phyloP scores from a whole-genome alignment of 352 stramenopile species.

The Pythium guiyangense region DNA sequence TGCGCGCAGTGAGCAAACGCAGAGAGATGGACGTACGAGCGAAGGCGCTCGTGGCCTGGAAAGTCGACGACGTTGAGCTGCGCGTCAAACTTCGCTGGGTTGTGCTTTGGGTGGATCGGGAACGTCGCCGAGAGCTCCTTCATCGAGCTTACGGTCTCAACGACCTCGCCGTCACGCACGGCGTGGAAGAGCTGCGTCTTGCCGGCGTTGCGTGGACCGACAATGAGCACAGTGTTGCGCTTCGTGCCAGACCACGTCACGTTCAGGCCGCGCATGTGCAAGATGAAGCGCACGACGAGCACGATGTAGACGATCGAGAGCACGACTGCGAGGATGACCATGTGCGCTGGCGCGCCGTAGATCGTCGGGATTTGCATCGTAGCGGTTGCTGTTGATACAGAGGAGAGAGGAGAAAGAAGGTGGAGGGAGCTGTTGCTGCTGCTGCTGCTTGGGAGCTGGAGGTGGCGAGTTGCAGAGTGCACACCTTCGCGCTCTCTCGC shows the following conservation, averaged over 20 bases:
- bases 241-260: constrained; percentile 73
- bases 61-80: constrained; percentile 78
- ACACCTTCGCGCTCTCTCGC: too few relatives aligned
- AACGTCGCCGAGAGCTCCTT: constrained; percentile 72
- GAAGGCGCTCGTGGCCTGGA: constrained; percentile 75
- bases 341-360: constrained; percentile 53
- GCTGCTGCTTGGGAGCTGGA: background rate
- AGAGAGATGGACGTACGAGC: constrained; percentile 34
- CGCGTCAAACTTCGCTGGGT: constrained; percentile 61
- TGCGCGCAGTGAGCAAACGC: background rate
- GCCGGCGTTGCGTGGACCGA: constrained; percentile 60
- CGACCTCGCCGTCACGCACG: constrained; percentile 55
- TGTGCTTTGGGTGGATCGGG: constrained; percentile 58
- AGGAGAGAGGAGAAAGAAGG: background rate
- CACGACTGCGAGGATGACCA: constrained; percentile 42
- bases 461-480: too few relatives aligned
- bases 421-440: background rate
- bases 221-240: constrained; percentile 60
- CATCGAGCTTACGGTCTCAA: constrained; percentile 85
- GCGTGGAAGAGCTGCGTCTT: constrained; percentile 85
- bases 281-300: constrained; percentile 42
- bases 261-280: constrained; percentile 60
- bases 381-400: background rate
- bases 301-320: constrained; percentile 8
- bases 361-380: constrained; percentile 29